Base-by-base conservation (phyloP, 2,329 filamentous ascomycete genomes). In the Pestalotiopsis sp. region DNA sequence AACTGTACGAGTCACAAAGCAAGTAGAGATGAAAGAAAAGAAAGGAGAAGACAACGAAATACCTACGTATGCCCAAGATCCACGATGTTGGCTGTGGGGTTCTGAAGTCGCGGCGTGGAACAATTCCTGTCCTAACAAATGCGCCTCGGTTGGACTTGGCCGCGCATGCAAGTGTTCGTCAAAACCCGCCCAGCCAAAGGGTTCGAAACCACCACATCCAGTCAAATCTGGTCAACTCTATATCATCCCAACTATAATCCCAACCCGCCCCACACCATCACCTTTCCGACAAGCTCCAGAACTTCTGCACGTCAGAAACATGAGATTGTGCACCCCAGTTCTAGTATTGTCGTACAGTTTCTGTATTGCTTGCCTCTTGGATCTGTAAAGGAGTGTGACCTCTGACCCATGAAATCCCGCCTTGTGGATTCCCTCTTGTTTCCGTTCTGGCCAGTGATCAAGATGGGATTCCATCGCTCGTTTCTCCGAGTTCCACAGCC, bases 261-360 rank as follows among this genome's bases (percentile, higher is more conserved):
- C 52, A 58, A 66, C 52, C 62, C 62, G 63, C 61, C 41, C 67
- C 67, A 68, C 67, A 68, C 67, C 67, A 68, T 62, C 67, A 68
- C 64, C 27, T 68, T 64, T 66, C 67, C 31, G 63, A 68, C 67
- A 68, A 61, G 57, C 62, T 58, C 57, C 67, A 49, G 52, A 52
- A 41, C 49, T 36, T 59, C 45, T 65, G 59, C 63, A 38, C 65
- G 63, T 66, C 63, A 45, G 63, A 23, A 23, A 17, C 23, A 36
- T 58, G 27, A 17, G 45, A 52, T 52, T 52, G 45, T 20, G n/a
- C 6, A 6, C 45, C 45, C 45, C 45, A 9, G 20, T 9, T n/a
- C 17, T 9, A 52, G 45, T 9, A 52, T 20, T 2, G 20, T 52
- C 23, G 45, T 52, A 52, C 31, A 36, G 31, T 36, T n/a, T 52